Evolutionary conservation across 768 basidiomycete species (phyloP), one percentile per base, ranked within the genome.

Genomic region (Phylloporus arenicola): DNA sequence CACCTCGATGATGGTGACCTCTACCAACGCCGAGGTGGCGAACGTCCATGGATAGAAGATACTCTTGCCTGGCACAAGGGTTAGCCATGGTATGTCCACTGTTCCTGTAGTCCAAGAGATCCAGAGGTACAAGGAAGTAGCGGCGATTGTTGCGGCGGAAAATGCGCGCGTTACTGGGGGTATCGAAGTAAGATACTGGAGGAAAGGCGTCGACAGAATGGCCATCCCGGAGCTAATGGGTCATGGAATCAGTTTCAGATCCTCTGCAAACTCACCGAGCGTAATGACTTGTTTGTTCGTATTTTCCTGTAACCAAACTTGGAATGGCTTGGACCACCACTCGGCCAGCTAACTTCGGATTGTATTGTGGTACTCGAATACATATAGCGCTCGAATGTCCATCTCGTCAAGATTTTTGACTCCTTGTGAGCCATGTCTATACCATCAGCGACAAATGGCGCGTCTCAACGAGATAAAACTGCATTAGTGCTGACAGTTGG

Each of bases 11-110:
- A 93, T 59, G 52, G 77, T 84, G 42, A 83, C 81, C 71, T 99
- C 96, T 16, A 96, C 88, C 52, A 93, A 80, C 17, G 82, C 86
- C 3, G 90, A 86, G 5, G 88, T 93, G n/a, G 92, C 70, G 57
- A 98, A 78, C 3, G 92, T 92, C 96, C 96, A 99, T 41, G 95
- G 95, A 54, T 84, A 83, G 67, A 85, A 90, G 27, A 92, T 59
- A 59, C 84, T 85, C 37, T 79, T 77, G 13, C 92, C 93, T 5
- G 93, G 93, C 11, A 89, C 75, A 52, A 94, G 72, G 6, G 85
- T 82, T 60, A 95, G 74, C 70, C 87, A 94, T 27, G 86, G 82
- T 25, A 69, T 57, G 62, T 74, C 48, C 61, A 71, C 53, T 65
- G 68, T 52, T 60, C 61, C 58, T 65, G 75, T 67, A 61, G 76